Conservation (phyloP, 208 protist genomes). For the Leishmania tropica region DNA sequence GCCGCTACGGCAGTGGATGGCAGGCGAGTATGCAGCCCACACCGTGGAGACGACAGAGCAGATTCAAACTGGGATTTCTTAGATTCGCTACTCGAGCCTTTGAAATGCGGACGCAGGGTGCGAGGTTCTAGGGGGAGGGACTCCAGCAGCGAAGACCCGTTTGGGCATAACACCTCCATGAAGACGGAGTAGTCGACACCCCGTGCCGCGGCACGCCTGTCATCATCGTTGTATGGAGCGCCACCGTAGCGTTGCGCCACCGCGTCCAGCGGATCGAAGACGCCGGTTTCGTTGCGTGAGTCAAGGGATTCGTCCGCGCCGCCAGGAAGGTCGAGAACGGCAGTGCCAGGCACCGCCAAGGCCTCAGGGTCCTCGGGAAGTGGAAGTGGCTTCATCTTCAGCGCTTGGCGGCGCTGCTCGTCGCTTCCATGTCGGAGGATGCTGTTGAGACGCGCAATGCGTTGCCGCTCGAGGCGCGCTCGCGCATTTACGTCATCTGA, state of each 20-base stretch:
- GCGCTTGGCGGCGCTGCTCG: slow-evolving; percentile 7
- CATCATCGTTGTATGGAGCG: neutral
- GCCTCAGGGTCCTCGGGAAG: slow-evolving; percentile 6
- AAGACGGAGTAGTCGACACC: slow-evolving; percentile 14
- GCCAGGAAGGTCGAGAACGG: slow-evolving; percentile 15
- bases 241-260: neutral
- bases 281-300: neutral
- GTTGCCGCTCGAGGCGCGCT: neutral
- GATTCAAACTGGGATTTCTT: neutral
- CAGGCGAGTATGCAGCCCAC: neutral
- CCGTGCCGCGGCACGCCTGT: neutral
- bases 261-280: neutral
- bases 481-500: neutral
- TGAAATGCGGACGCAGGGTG: neutral
- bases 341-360: slow-evolving; percentile 12
- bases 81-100: too few species aligned
- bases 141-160: slow-evolving; percentile 20
- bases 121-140: slow-evolving; percentile 2
- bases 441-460: neutral
- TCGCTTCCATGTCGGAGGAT: slow-evolving; percentile 15
- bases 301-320: neutral
- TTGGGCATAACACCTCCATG: slow-evolving; percentile 24
- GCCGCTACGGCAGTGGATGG: neutral
- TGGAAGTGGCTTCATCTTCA: slow-evolving; percentile 7
- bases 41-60: neutral